Percentiles rank a stretch among this genome's conserved stretches.
phyloP scores from a whole-genome alignment of 371 early-diverging fungal genomes.

The Mortierella sp. region DNA sequence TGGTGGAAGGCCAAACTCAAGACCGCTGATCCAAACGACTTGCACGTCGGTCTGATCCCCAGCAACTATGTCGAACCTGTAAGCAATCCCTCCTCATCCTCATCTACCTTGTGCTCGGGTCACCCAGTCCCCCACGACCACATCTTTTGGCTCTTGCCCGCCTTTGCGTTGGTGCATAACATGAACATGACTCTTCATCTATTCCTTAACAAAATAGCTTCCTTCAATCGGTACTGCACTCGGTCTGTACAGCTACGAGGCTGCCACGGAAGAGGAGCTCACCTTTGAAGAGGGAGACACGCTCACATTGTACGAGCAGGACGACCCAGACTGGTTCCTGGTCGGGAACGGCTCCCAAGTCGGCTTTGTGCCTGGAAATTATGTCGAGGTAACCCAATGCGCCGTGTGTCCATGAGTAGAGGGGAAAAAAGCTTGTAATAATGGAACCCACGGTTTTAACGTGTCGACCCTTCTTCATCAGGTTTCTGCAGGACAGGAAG shows the following conservation, averaged over 20 bases:
- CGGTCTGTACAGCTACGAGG: conserved; percentile 83
- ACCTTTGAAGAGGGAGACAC: conserved; percentile 79
- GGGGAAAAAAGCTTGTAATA: not conserved
- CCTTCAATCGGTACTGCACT: conserved; percentile 63
- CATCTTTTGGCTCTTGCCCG: not conserved
- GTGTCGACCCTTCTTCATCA: not conserved
- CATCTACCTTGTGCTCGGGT: not conserved
- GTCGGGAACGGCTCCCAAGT: conserved; percentile 65
- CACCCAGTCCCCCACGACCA: not conserved
- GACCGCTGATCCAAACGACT: conserved; percentile 54
- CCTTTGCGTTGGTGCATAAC: not conserved
- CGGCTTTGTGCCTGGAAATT: conserved; percentile 83
- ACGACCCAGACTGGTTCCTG: conserved; percentile 86
- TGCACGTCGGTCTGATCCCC: conserved; percentile 79
- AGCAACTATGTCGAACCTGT: conserved; percentile 79
- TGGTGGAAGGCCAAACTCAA: conserved; percentile 84
- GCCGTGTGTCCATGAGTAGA: not conserved
- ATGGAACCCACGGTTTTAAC: not conserved
- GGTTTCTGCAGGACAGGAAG: conserved; percentile 53
- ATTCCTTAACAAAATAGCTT: conserved; percentile 26
- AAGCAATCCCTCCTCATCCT: conserved; percentile 28
- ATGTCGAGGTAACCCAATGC: conserved; percentile 66
- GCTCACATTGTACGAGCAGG: conserved; percentile 75
- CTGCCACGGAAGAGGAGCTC: conserved; percentile 83
- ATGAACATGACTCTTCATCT: conserved; percentile 1